Conservation (phyloP, 2,329 filamentous ascomycete genomes). For the Calonectria pauciramosa region DNA sequence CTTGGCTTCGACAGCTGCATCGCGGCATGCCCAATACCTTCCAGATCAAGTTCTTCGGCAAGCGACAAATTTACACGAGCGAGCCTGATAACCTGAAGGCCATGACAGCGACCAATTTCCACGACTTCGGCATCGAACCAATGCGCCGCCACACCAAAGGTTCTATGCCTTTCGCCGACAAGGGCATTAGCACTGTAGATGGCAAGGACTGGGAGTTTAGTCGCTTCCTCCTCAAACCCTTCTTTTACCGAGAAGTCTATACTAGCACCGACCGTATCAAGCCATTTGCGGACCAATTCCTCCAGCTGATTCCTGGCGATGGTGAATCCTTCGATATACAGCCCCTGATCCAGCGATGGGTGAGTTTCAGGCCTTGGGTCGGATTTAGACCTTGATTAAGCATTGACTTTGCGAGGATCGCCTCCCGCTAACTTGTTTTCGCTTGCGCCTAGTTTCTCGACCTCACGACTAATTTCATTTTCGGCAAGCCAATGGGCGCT, state of each 20-base stretch:
- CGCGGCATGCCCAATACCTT: slow-evolving; percentile 37
- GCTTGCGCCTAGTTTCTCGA: slow-evolving; percentile 31
- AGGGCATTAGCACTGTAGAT: slow-evolving; percentile 34
- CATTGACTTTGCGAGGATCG: not conserved
- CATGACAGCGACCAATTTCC: slow-evolving; percentile 39
- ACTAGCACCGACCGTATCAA: slow-evolving; percentile 34
- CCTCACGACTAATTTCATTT: slow-evolving; percentile 34
- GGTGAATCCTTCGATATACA: slow-evolving; percentile 34
- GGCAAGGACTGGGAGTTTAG: slow-evolving; percentile 39
- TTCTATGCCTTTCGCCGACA: slow-evolving; percentile 35
- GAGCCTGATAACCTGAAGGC: slow-evolving; percentile 40
- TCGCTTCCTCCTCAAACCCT: slow-evolving; percentile 36
- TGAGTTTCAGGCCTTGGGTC: slow-evolving; percentile 7
- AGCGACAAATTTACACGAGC: slow-evolving; percentile 36
- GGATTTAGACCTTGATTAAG: not conserved
- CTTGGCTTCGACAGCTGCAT: slow-evolving; percentile 38
- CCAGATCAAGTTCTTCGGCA: slow-evolving; percentile 37
- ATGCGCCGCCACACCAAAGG: slow-evolving; percentile 36
- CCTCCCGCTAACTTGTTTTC: not conserved
- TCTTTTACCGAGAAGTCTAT: slow-evolving; percentile 39
- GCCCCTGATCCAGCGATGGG: slow-evolving; percentile 33
- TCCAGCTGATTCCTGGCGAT: slow-evolving; percentile 29
- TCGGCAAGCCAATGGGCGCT: slow-evolving; percentile 31
- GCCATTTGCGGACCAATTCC: slow-evolving; percentile 32
- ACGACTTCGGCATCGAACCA: slow-evolving; percentile 37